Percentiles rank a stretch among this genome's conserved stretches.
phyloP scores from a whole-genome alignment of 1,139 yeast species.

The Nadsonia starkeyi-henricii region DNA sequence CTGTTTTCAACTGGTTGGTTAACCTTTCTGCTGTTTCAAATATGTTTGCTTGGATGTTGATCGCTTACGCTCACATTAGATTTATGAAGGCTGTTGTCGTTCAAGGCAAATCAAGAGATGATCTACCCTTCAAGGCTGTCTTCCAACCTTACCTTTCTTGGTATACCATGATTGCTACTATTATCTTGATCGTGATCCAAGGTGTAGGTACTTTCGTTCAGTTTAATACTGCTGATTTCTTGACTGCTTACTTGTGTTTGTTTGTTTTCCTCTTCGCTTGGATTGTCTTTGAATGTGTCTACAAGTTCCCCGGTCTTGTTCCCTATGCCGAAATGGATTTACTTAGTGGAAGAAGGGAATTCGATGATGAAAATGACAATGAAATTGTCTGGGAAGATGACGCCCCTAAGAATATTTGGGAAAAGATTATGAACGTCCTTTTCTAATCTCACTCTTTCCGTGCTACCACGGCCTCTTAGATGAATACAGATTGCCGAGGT shows the following conservation, averaged over 20 bases:
- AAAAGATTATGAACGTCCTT: conserved; percentile 4
- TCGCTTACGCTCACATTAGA: conserved; percentile 35
- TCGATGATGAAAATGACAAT: conserved; percentile 9
- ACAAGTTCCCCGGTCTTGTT: conserved; percentile 38
- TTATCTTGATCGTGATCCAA: conserved; percentile 43
- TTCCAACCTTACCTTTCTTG: conserved; percentile 6
- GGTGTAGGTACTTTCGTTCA: conserved; percentile 51
- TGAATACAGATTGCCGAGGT: conserved; percentile 68
- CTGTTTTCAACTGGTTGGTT: conserved; percentile 41
- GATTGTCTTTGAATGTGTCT: conserved; percentile 35
- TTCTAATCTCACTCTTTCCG: not conserved
- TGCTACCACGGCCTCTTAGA: too few species aligned
- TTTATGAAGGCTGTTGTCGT: conserved; percentile 37
- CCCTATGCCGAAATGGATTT: conserved; percentile 55
- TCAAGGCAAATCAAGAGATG: conserved; percentile 33
- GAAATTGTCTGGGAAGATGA: conserved; percentile 5
- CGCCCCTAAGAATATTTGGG: conserved; percentile 4
- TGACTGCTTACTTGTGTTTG: conserved; percentile 56
- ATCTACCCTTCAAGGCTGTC: conserved; percentile 27
- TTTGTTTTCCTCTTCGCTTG: conserved; percentile 42
- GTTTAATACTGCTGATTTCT: conserved; percentile 50
- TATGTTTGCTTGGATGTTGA: conserved; percentile 40
- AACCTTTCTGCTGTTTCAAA: conserved; percentile 41
- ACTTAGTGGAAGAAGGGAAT: conserved; percentile 59
- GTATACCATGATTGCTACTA: conserved; percentile 6